Base-by-base conservation (phyloP, 2,329 filamentous ascomycete genomes). In the Nothophoma quercina region DNA sequence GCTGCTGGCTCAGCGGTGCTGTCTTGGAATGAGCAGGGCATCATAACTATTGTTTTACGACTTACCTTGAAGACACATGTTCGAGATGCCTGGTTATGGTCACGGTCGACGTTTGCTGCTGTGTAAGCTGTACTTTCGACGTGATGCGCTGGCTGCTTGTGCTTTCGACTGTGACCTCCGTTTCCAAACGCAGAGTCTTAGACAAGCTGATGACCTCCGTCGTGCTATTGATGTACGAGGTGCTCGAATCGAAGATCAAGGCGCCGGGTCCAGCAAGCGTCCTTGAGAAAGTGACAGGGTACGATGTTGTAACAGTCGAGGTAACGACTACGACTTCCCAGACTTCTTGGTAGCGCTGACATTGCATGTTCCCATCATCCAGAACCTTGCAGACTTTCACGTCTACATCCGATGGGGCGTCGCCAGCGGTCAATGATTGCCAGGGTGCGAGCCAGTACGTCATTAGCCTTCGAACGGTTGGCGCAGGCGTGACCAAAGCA, bases 391-490 rank as follows among this genome's bases (percentile, higher is more conserved):
- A 79, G 32, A 79, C 67, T 51, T 77, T 77, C 32, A 75, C 67
- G 26, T 74, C 72, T 16, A 79, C 73, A 33, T 78, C 71, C 1
- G 66, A 63, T 3, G 78, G 77, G 2, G 66, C 59, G 0, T 67
- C 64, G 12, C 74, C 77, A 5, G 69, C 67, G 0, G 76, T 77
- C 29, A 79, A 59, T 1, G 74, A 69, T 50, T 76, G 69, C 77
- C 77, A 80, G 1, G 75, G 73, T 1, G 77, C 77, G 25, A 78
- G 58, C 62, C 73, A 78, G 69, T 75, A 79, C 3, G 76, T 79
- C 41, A 74, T 77, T 23, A 77, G 59, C 0, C 65, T 68, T 47
- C 74, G 70, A 19, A 79, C 62, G 1, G 67, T 72, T 2, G 75
- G 75, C 2, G 69, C 64, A 2, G 74, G 69, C 0, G 77, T 78